A percentile compares a stretch with the other conserved stretches of the same genome.
These are phyloP conservation scores for Entonaema liquescens DNA, from an alignment of 495 filamentous ascomycete genomes.

Conservation along the genomic window DNA sequence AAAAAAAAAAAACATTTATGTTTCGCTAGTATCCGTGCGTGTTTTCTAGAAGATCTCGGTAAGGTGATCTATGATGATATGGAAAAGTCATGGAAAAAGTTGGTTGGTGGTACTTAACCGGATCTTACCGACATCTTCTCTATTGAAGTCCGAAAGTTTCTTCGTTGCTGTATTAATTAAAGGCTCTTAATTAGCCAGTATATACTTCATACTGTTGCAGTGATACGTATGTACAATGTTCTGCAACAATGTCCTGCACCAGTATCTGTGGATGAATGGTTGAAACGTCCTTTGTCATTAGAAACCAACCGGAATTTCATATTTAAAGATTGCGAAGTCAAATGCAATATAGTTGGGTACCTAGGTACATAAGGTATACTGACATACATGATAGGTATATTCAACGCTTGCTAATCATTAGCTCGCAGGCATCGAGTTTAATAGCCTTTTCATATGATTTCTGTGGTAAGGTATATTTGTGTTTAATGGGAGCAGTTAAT, in stretches of 20 bases:
- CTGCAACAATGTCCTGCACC: conserved; percentile 2
- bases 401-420: neutral
- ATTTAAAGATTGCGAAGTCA: neutral
- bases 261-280: conserved; percentile 19
- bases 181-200: neutral
- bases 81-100: neutral
- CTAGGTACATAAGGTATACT: no score
- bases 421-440: neutral
- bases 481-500: no score
- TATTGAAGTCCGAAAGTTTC: neutral
- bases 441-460: neutral
- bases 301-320: neutral
- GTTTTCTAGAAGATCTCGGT: conserved; percentile 6
- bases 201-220: neutral
- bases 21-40: neutral
- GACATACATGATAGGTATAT: no score
- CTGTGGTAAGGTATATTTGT: neutral
- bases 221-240: conserved; percentile 1
- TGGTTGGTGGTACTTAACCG: conserved; percentile 19
- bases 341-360: neutral
- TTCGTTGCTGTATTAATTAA: neutral
- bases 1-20: neutral
- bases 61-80: conserved; percentile 9
- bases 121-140: conserved; percentile 21
- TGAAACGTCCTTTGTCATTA: neutral